Base-by-base conservation (phyloP, 2,329 filamentous ascomycete genomes). In the Coleophoma eucalyptorum region DNA sequence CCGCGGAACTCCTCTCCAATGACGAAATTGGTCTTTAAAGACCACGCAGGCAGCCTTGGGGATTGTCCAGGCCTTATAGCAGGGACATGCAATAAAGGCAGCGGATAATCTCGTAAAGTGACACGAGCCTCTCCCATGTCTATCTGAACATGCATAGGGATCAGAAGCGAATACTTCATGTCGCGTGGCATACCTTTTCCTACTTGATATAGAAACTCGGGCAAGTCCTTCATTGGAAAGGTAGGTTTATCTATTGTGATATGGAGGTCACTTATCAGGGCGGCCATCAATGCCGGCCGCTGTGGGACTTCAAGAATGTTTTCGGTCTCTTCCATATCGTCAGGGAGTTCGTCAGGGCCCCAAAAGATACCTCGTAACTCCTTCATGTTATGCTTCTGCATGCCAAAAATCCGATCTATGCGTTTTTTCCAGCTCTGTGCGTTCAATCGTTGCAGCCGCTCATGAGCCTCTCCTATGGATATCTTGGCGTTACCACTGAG, bases 121-220 rank as follows among this genome's bases (percentile, higher is more conserved):
- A 95, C 79, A 54, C 88, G 85, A 10, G 86, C 90, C 69, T 99
- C 94, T 46, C 91, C 89, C 84, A 97, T 92, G 53, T 89, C 89
- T 55, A 99, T 79, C 57, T 90, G 85, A 2, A 99, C 78, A 67
- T 88, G 89, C 85, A 97, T 90, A 0, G 94, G 95, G 11, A 99
- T 76, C 16, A 99, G 78, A 18, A 99, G 76, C 10, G 90, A 85
- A 66, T 97, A 99, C 63, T 93, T 77, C 81, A 91, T 99, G 62
- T 95, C 86, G 55, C 83, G 78, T 1, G 94, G 94, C 83, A 99
- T 95, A 1, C 94, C 94, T 71, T 99, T 99, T n/a, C 94, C 94
- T 51, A 97, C 86, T 44, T 83, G 82, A 64, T 97, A 81, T 21
- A 99, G 74, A 65, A 96, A 99, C 15, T 87, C 81, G 0, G 93